Base-by-base conservation (phyloP, 768 basidiomycete species). In the Panus rudis region DNA sequence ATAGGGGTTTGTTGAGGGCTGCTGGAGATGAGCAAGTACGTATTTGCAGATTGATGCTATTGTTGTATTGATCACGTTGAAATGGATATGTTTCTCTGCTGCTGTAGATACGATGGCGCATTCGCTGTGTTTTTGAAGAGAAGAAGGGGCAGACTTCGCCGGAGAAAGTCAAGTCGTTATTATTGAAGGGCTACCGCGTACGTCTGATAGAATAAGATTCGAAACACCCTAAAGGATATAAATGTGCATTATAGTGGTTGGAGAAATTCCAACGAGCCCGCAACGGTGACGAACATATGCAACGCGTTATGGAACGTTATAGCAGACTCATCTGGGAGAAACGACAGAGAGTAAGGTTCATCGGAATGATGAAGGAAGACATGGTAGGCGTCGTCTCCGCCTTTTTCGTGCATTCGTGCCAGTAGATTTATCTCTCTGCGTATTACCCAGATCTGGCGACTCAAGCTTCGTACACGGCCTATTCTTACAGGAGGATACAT, bases 401-500 rank as follows among this genome's bases (percentile, higher is more conserved):
- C 16, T 10, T 16, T 26, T 35, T 17, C 6, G 6, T 17, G 32
- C 45, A 21, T 20, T 10, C 46, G 16, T 20, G 16, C 22, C 32
- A 38, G 11, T 16, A 39, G 26, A 5, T 21, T 17, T 35, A 17
- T 25, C 31, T 30, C 30, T 25, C n/a, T 25, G 4, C 31, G 44
- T 20, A 6, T 45, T 4, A 11, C 25, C 13, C 46, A 86, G 81
- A 74, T 71, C 41, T 84, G 79, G 68, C 71, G 71, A 45, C 52
- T 68, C 6, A 66, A 66, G 19, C 63, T 84, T 28, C 70, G 66
- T 27, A 73, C 68, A 17, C 75, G 79, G 3, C 81, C 85, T 11
- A 79, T 83, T 25, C 61, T 90, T 46, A 90, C 86, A 6, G 85
- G 89, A 4, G 72, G 70, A 2, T 75, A 76, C 57, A 57, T 90